Evolutionary conservation across 805 yeast species (phyloP), one percentile per base, ranked within the genome.

Genomic region (Nakazawaea ambrosiae): DNA sequence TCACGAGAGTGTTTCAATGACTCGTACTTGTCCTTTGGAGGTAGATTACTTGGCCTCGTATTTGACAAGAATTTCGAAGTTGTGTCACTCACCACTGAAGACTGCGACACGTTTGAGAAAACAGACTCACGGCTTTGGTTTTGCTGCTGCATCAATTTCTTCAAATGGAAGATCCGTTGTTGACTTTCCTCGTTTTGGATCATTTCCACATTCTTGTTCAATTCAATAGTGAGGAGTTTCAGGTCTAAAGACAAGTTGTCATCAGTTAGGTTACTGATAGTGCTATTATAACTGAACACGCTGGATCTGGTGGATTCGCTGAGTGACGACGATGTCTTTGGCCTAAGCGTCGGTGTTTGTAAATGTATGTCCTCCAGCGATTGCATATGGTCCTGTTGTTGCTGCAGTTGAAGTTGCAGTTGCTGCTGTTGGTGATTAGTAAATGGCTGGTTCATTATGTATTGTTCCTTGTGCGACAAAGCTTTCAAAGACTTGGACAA

Each of bases 31-130:
- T 70, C 56, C 51, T 81, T 81, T 31, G 87, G 85, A 0, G 90
- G 89, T 27, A 81, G 56, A 61, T 75, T 71, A 1, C 68, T 56
- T 19, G 84, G 88, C 37, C 90, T 58, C 0, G 88, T 78, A 18
- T 63, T 60, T 0, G 80, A 55, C 11, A 65, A 44, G 37, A 58
- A 49, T 9, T 50, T 45, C 16, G 33, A 27, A 4, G 43, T 28
- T 27, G 33, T 36, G 9, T 40, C 39, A 15, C 36, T 27, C 31
- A 34, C 39, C 27, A 34, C 34, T 16, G 40, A 33, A 18, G 32
- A 31, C 17, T 16, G 27, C 30, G 37, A 39, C 24, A 27, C 23
- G 12, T 11, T 44, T 30, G 37, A 40, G 12, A 26, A 23, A 11
- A 28, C 25, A 22, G 34, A 43, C 11, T 26, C 41, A 27, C 26